Percentiles rank a stretch among this genome's conserved stretches.
These are phyloP conservation scores for Fusarium nisikadoi DNA, from an alignment of 2,329 filamentous ascomycete species.

Conservation along the genomic window DNA sequence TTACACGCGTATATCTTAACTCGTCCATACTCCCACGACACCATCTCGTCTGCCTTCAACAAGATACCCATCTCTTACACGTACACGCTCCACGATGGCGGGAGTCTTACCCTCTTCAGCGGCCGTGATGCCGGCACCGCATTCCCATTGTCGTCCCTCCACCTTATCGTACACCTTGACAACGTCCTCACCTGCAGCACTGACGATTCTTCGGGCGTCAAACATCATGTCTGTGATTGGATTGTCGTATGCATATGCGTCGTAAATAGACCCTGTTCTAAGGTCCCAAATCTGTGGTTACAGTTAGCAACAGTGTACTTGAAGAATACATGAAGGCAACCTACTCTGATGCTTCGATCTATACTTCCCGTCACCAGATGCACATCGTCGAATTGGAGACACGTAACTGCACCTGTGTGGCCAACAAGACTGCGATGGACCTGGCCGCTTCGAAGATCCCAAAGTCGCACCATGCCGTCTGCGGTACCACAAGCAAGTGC, in stretches of 20 bases:
- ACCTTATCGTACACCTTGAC: slow-evolving; percentile 99
- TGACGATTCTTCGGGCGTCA: slow-evolving; percentile 87
- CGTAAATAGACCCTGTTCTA: slow-evolving; percentile 91
- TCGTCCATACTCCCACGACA: slow-evolving; percentile 90
- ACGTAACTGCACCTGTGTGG: slow-evolving; percentile 93
- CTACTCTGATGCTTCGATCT: slow-evolving; percentile 92
- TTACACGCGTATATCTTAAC: slow-evolving; percentile 53
- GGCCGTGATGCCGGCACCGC: slow-evolving; percentile 81
- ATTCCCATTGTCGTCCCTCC: slow-evolving; percentile 96
- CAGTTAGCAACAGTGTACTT: slow-evolving; percentile 36
- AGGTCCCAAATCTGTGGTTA: slow-evolving; percentile 93
- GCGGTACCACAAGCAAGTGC: slow-evolving; percentile 96
- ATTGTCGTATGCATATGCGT: slow-evolving; percentile 95
- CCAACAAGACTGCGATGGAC: slow-evolving; percentile 97
- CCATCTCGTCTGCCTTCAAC: slow-evolving; percentile 91
- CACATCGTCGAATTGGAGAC: slow-evolving; percentile 94
- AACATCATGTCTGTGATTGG: slow-evolving; percentile 98
- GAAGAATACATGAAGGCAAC: slow-evolving; percentile 50
- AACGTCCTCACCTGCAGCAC: slow-evolving; percentile 89
- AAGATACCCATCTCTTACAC: slow-evolving; percentile 93
- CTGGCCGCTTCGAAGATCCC: slow-evolving; percentile 96
- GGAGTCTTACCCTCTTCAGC: slow-evolving; percentile 73
- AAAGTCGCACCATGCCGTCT: slow-evolving; percentile 95
- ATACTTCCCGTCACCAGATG: slow-evolving; percentile 93
- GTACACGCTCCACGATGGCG: slow-evolving; percentile 82